Evolutionary conservation across 306 rosid genomes (phyloP).

Genomic region (Casuarina glauca): DNA sequence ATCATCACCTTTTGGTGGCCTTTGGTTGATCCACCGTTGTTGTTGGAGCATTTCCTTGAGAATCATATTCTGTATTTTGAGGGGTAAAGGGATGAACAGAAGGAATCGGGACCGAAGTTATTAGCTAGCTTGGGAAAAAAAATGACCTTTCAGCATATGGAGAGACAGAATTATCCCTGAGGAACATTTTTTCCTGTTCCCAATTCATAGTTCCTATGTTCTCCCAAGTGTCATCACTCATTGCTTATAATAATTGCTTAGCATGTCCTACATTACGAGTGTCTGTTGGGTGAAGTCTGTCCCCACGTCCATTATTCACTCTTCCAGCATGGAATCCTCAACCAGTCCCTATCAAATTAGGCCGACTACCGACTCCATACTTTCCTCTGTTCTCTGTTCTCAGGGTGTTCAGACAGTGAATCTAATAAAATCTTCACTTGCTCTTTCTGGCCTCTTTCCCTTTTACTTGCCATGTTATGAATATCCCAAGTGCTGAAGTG

Average conservation of each 20-base stretch:
- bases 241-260: conserved; percentile 32
- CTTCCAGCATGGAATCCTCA: conserved; percentile 15
- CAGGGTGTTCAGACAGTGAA: neutral
- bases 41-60: too few relatives aligned
- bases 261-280: conserved; percentile 16
- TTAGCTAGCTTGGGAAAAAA: neutral
- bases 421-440: neutral
- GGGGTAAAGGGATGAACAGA: neutral
- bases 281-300: neutral
- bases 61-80: neutral
- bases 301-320: conserved; percentile 9
- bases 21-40: too few relatives aligned
- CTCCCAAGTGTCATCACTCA: conserved; percentile 13
- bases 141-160: conserved; percentile 11
- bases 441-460: too few relatives aligned
- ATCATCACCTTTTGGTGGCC: too few relatives aligned
- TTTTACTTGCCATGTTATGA: too few relatives aligned
- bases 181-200: conserved; percentile 11
- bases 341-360: conserved; percentile 11
- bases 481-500: too few relatives aligned
- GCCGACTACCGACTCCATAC: neutral
- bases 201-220: conserved; percentile 13
- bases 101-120: neutral
- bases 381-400: conserved; percentile 13
- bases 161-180: conserved; percentile 1